These are phyloP conservation scores for Priceomyces medius DNA, from an alignment of 805 yeast species.

Conservation along the genomic window DNA sequence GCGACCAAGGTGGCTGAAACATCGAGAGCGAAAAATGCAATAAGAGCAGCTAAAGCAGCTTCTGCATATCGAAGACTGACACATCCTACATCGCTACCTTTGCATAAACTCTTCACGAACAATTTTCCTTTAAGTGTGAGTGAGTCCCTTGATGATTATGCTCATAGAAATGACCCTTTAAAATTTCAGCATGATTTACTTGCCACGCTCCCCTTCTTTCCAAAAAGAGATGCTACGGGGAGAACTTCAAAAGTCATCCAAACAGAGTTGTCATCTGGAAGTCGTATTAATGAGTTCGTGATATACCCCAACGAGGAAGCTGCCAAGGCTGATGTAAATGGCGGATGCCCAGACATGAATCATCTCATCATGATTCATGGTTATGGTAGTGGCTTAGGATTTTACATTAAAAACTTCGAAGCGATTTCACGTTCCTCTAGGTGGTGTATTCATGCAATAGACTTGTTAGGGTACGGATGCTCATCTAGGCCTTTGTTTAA, in stretches of 20 bases:
- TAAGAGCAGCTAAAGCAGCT: neutral
- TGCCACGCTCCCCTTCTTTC: conserved; percentile 46
- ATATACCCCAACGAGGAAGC: conserved; percentile 29
- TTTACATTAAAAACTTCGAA: conserved; percentile 41
- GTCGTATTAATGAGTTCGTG: conserved; percentile 41
- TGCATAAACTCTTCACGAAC: conserved; percentile 50
- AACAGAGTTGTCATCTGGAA: conserved; percentile 23
- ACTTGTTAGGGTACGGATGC: conserved; percentile 86
- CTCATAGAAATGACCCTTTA: conserved; percentile 35
- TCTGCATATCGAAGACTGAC: conserved; percentile 40
- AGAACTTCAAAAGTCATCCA: conserved; percentile 31
- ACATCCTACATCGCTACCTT: conserved; percentile 67
- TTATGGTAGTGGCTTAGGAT: conserved; percentile 46
- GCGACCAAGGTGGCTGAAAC: neutral
- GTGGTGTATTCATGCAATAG: conserved; percentile 84
- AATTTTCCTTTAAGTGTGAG: conserved; percentile 57
- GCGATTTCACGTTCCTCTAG: conserved; percentile 27
- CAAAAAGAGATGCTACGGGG: conserved; percentile 30
- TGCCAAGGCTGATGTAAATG: conserved; percentile 9
- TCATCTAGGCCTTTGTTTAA: conserved; percentile 77
- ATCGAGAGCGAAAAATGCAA: neutral
- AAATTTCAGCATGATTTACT: conserved; percentile 48
- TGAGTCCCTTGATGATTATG: conserved; percentile 56
- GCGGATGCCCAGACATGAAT: conserved; percentile 19
- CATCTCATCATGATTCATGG: conserved; percentile 47